These are phyloP conservation scores for Myxozyma neotropica DNA, from an alignment of 805 yeast species.

Conservation along the genomic window DNA sequence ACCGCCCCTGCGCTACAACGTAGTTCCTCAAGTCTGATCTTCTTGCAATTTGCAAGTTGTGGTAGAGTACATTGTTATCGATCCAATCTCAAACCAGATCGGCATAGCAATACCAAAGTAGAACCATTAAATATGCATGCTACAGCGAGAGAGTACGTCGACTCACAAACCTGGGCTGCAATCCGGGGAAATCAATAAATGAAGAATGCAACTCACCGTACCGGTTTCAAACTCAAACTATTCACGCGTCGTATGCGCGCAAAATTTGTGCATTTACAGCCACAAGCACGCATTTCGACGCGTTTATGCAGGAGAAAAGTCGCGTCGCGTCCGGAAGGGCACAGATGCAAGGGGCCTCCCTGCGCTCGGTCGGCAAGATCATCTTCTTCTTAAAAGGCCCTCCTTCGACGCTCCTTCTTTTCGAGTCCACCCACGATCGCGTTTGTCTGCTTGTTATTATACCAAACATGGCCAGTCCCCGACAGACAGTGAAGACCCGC, in stretches of 20 bases:
- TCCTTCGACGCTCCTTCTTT: too few relatives aligned
- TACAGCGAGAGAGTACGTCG: too few relatives aligned
- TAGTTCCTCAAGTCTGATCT: too few relatives aligned
- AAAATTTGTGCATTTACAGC: not conserved
- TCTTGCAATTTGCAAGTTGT: too few relatives aligned
- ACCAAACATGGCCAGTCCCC: not conserved
- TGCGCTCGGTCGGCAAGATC: not conserved
- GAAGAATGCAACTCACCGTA: not conserved
- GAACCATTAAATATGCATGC: too few relatives aligned
- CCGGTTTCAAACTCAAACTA: not conserved
- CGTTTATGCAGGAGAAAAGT: not conserved
- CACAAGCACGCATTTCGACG: not conserved
- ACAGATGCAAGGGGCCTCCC: slow-evolving; percentile 12
- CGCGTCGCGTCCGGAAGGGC: slow-evolving; percentile 2
- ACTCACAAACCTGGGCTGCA: too few relatives aligned
- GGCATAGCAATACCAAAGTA: too few relatives aligned
- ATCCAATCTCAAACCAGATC: too few relatives aligned
- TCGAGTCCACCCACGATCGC: too few relatives aligned
- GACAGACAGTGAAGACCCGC: slow-evolving; percentile 4
- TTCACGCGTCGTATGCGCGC: not conserved
- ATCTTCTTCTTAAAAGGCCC: not conserved
- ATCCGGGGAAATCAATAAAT: too few relatives aligned
- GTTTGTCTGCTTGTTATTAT: not conserved
- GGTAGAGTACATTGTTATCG: too few relatives aligned
- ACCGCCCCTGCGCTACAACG: too few relatives aligned